These are phyloP conservation scores for Halophytophthora batemanensis DNA, from an alignment of 352 stramenopile genomes.

Conservation along the genomic window DNA sequence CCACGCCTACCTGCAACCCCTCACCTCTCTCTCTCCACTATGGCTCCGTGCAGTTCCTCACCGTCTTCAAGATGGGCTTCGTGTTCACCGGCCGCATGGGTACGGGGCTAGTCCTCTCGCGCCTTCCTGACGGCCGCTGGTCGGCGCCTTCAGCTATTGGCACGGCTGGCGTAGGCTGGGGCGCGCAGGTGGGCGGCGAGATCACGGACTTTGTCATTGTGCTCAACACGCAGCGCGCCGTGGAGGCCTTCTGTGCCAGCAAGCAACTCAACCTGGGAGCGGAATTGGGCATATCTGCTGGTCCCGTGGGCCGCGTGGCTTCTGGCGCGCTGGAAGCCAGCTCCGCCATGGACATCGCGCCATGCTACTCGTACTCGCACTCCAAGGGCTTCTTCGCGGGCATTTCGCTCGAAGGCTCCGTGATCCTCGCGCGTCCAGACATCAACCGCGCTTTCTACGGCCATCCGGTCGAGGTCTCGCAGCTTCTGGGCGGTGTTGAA, in stretches of 20 bases:
- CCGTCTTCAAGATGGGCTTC: conserved; percentile 90
- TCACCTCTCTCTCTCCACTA: too few relatives aligned
- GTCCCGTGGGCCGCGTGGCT: conserved; percentile 87
- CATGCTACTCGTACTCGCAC: conserved; percentile 92
- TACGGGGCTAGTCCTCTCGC: conserved; percentile 92
- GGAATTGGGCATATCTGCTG: conserved; percentile 85
- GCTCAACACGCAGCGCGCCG: conserved; percentile 87
- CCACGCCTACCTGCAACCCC: too few relatives aligned
- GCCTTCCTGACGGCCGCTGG: conserved; percentile 92
- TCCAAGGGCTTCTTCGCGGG: conserved; percentile 89
- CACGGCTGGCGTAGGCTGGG: conserved; percentile 87
- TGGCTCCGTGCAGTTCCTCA: conserved; percentile 75
- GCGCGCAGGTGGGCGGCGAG: conserved; percentile 89
- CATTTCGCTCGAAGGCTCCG: conserved; percentile 87
- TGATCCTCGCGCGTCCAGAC: conserved; percentile 85
- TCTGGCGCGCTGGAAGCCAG: conserved; percentile 72
- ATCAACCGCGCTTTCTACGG: conserved; percentile 94
- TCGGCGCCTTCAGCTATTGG: conserved; percentile 94
- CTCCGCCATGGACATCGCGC: conserved; percentile 74
- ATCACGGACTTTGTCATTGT: conserved; percentile 94
- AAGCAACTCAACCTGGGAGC: conserved; percentile 89
- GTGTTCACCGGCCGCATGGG: conserved; percentile 83
- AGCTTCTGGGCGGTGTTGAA: conserved; percentile 78
- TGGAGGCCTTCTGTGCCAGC: conserved; percentile 85
- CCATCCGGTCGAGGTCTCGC: conserved; percentile 49